These are phyloP conservation scores for Penicillium lagena DNA, from an alignment of 495 filamentous ascomycete species.

Conservation along the genomic window DNA sequence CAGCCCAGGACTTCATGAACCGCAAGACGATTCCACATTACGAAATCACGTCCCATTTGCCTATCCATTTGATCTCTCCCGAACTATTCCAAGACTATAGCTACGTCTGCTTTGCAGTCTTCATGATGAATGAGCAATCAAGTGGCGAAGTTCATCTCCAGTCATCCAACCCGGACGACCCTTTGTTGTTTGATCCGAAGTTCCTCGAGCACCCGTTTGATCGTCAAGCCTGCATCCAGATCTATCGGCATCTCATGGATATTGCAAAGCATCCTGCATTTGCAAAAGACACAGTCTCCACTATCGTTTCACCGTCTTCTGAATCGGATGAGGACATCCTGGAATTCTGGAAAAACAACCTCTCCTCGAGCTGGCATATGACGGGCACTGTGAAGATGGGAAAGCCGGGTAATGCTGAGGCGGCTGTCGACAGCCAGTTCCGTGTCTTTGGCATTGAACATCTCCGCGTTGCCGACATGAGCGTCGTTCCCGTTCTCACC, in stretches of 20 bases:
- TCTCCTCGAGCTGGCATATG: slow-evolving; percentile 44
- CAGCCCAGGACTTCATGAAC: slow-evolving; percentile 31
- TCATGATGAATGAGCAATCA: slow-evolving; percentile 33
- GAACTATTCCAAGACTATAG: slow-evolving; percentile 22
- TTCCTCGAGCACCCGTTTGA: slow-evolving; percentile 54
- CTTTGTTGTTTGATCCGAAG: slow-evolving; percentile 51
- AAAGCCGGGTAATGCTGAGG: slow-evolving; percentile 30
- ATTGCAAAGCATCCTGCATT: slow-evolving; percentile 38
- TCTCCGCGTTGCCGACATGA: slow-evolving; percentile 60
- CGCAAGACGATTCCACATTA: slow-evolving; percentile 42
- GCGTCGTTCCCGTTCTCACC: slow-evolving; percentile 53
- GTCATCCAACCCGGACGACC: slow-evolving; percentile 46
- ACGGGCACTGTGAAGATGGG: slow-evolving; percentile 62
- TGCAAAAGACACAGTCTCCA: slow-evolving; percentile 36
- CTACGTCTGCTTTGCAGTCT: slow-evolving; percentile 20
- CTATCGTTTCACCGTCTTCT: slow-evolving; percentile 36
- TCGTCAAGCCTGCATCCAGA: slow-evolving; percentile 46
- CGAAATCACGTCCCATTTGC: slow-evolving; percentile 31
- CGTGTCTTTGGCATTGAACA: slow-evolving; percentile 47
- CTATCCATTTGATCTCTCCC: slow-evolving; percentile 20
- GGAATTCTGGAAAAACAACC: slow-evolving; percentile 34
- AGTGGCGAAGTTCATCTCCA: slow-evolving; percentile 51
- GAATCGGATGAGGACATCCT: slow-evolving; percentile 52
- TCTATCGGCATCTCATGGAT: slow-evolving; percentile 39
- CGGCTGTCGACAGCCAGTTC: slow-evolving; percentile 51